phyloP scores from a whole-genome alignment of 768 basidiomycete species.

The Tylopilus intermedius region DNA sequence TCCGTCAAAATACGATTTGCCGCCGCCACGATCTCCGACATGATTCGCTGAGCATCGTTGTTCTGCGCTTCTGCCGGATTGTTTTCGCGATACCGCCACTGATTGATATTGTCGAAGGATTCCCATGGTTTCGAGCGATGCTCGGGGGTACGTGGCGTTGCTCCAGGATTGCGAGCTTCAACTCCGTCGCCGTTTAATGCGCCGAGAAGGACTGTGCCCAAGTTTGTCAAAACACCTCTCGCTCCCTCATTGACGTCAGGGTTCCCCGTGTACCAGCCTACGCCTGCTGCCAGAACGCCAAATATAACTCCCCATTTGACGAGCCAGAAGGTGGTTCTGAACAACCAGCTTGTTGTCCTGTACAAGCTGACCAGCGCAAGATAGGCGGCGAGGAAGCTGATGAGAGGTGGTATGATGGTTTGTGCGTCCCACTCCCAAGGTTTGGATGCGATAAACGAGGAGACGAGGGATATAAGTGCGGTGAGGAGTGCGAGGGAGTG shows the following conservation, averaged over 20 bases:
- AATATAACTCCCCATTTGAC: conserved; percentile 74
- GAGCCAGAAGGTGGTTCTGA: conserved; percentile 62
- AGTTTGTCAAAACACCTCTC: conserved; percentile 32
- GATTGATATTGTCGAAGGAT: conserved; percentile 44
- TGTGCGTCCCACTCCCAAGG: conserved; percentile 65
- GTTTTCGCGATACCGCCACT: conserved; percentile 48
- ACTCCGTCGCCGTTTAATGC: conserved; percentile 37
- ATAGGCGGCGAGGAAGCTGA: conserved; percentile 69
- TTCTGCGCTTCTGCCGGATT: conserved; percentile 21
- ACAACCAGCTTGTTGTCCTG: conserved; percentile 71
- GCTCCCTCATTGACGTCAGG: conserved; percentile 31
- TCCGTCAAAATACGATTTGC: conserved; percentile 31
- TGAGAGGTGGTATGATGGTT: conserved; percentile 65
- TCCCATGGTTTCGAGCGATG: conserved; percentile 56
- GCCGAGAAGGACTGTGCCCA: conserved; percentile 41
- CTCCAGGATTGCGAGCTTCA: conserved; percentile 19
- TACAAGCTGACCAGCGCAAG: conserved; percentile 73
- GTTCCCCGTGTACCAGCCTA: conserved; percentile 51
- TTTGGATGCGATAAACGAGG: conserved; percentile 44
- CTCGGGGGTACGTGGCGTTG: conserved; percentile 14
- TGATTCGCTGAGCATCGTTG: conserved; percentile 41
- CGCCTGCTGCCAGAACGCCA: conserved; percentile 46
- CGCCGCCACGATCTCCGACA: conserved; percentile 39
- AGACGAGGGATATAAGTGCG: conserved; percentile 44
- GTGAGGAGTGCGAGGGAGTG: conserved; percentile 48